Percentiles rank a stretch among this genome's conserved stretches.
phyloP scores from a whole-genome alignment of 805 yeast species.

The Alloascoidea hylecoeti region DNA sequence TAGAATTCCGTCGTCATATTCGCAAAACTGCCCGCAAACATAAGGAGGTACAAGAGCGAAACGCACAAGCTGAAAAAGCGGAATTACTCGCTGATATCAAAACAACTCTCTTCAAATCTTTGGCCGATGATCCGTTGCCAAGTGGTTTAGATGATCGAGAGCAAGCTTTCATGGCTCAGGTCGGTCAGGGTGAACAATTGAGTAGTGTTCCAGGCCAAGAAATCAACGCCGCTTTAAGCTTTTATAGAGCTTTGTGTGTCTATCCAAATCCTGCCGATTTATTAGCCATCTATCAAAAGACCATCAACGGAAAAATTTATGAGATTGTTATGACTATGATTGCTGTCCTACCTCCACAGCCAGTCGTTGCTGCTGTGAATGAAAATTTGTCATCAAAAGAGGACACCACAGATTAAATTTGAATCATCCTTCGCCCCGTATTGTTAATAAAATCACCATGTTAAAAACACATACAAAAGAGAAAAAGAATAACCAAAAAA shows the following conservation, averaged over 20 bases:
- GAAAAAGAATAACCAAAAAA: too few species aligned
- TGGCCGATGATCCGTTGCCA: constrained; percentile 66
- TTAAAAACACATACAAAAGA: too few species aligned
- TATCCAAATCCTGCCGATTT: constrained; percentile 94
- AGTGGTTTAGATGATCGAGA: constrained; percentile 55
- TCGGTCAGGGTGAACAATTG: constrained; percentile 74
- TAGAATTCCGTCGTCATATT: constrained; percentile 69
- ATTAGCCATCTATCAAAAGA: constrained; percentile 78
- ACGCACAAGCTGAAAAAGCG: constrained; percentile 43
- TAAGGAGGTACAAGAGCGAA: constrained; percentile 38
- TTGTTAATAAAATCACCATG: too few species aligned
- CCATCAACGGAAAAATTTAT: constrained; percentile 69
- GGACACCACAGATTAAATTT: too few species aligned
- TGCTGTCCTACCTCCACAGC: constrained; percentile 74
- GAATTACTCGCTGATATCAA: constrained; percentile 43
- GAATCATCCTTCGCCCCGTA: too few species aligned
- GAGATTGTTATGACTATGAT: constrained; percentile 81
- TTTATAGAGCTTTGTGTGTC: constrained; percentile 85
- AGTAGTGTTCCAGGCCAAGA: constrained; percentile 50
- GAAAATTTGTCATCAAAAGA: too few species aligned
- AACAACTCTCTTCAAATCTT: constrained; percentile 45
- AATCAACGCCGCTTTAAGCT: constrained; percentile 73
- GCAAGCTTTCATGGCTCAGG: constrained; percentile 67
- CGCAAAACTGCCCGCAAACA: constrained; percentile 50
- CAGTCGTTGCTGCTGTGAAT: constrained; percentile 1